phyloP scores from a whole-genome alignment of 192 early-diverging fungal genomes.

The Coemansia sp. region DNA sequence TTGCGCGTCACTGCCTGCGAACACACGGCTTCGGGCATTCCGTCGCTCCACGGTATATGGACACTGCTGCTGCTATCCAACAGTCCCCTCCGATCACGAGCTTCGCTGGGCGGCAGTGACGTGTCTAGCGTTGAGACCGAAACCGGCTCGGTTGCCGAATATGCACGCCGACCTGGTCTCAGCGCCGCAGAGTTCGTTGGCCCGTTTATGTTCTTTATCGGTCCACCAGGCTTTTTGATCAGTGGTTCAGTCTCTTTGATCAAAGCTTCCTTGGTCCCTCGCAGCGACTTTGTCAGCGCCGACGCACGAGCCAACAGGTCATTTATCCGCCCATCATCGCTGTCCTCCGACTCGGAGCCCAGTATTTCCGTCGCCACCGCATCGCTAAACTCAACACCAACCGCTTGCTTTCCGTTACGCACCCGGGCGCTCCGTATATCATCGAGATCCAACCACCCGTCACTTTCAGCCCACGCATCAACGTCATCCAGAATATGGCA shows the following conservation, averaged over 20 bases:
- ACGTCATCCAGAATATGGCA: not conserved
- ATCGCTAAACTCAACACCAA: conserved; percentile 11
- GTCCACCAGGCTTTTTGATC: too few species aligned
- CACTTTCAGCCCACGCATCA: not conserved
- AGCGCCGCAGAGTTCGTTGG: too few species aligned
- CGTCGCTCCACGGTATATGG: not conserved
- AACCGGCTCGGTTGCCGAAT: not conserved
- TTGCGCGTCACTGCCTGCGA: not conserved
- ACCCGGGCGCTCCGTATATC: not conserved
- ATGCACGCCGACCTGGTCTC: not conserved
- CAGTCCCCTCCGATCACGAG: not conserved
- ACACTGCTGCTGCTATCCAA: not conserved
- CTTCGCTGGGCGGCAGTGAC: not conserved
- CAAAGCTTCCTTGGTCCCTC: not conserved
- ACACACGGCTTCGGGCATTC: not conserved
- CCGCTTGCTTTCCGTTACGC: not conserved
- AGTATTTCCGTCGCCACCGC: conserved; percentile 28
- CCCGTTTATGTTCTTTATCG: too few species aligned
- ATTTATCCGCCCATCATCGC: conserved; percentile 1
- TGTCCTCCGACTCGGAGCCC: conserved; percentile 10
- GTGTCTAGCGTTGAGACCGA: not conserved
- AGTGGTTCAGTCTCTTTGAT: too few species aligned
- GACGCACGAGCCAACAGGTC: not conserved
- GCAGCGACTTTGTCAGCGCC: not conserved
- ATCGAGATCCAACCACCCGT: not conserved